These are phyloP conservation scores for Verticillium nubilum DNA, from an alignment of 2,329 filamentous ascomycete genomes.

Conservation along the genomic window DNA sequence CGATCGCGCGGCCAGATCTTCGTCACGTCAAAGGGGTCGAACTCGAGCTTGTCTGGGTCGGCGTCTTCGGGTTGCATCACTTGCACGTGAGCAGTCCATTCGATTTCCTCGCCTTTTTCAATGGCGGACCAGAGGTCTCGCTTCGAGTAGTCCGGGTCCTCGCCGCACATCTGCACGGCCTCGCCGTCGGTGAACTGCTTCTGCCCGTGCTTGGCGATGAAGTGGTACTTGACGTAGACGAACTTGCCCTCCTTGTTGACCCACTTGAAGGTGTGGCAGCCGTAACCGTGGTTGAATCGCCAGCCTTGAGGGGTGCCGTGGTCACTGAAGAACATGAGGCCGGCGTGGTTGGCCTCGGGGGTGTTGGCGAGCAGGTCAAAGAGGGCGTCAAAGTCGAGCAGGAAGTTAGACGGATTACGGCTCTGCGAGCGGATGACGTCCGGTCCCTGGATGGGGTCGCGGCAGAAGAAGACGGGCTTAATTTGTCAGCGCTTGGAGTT, in stretches of 20 bases:
- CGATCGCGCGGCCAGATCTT: slow-evolving; percentile 44
- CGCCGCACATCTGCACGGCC: slow-evolving; percentile 36
- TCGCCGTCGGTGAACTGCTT: slow-evolving; percentile 39
- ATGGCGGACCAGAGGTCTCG: slow-evolving; percentile 52
- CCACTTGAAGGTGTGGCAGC: slow-evolving; percentile 42
- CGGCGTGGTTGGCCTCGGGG: slow-evolving; percentile 40
- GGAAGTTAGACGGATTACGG: slow-evolving; percentile 40
- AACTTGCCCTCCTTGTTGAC: slow-evolving; percentile 40
- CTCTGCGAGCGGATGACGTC: slow-evolving; percentile 41
- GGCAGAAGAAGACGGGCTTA: slow-evolving; percentile 33
- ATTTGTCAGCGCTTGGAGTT: background rate
- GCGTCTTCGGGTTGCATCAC: slow-evolving; percentile 50
- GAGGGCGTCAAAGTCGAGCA: slow-evolving; percentile 40
- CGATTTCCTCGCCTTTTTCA: slow-evolving; percentile 42
- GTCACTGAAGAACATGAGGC: slow-evolving; percentile 44
- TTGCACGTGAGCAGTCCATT: slow-evolving; percentile 52
- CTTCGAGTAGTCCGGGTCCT: slow-evolving; percentile 46
- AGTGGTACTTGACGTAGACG: slow-evolving; percentile 46
- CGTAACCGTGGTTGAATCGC: slow-evolving; percentile 34
- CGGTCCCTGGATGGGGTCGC: slow-evolving; percentile 39
- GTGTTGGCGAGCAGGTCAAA: slow-evolving; percentile 44
- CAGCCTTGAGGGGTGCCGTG: slow-evolving; percentile 42
- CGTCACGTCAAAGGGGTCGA: slow-evolving; percentile 48
- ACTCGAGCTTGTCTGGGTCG: slow-evolving; percentile 42
- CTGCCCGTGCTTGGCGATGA: slow-evolving; percentile 39